A percentile compares a stretch with the other conserved stretches of the same genome.
Conservation (phyloP, 192 early-diverging fungal species). For the Backusella tarrabulga region DNA sequence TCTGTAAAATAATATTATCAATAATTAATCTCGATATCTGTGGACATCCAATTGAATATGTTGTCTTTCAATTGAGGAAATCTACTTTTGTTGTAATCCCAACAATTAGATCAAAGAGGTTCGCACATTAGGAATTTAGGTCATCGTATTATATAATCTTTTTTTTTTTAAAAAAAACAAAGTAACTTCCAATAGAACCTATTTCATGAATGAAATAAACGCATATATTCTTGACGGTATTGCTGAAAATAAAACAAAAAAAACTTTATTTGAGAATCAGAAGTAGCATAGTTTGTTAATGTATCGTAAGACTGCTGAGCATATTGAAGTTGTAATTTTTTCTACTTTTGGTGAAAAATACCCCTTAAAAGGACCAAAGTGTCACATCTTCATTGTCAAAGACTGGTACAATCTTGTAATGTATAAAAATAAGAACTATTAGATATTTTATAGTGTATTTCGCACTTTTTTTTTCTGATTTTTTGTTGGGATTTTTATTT, state of each 20-base stretch:
- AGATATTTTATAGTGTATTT: neutral
- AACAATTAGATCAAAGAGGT: neutral
- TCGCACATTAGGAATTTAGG: neutral
- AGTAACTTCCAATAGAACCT: neutral
- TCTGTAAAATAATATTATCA: neutral
- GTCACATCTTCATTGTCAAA: neutral
- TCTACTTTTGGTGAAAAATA: neutral
- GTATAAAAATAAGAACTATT: conserved; percentile 6
- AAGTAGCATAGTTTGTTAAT: neutral
- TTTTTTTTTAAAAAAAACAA: neutral
- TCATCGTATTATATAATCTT: neutral
- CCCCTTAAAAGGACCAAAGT: neutral
- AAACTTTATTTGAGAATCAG: neutral
- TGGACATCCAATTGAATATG: neutral
- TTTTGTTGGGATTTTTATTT: conserved; percentile 3
- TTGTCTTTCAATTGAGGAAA: neutral
- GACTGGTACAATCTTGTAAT: neutral
- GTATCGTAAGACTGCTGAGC: neutral
- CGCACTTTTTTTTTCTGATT: neutral
- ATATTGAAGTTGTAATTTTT: neutral
- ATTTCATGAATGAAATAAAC: neutral
- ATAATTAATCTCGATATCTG: neutral
- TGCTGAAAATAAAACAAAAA: neutral
- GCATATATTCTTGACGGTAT: neutral
- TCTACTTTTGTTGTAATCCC: neutral